phyloP scores from a whole-genome alignment of 2,329 filamentous ascomycete genomes.

The Metarhizium brunneum region DNA sequence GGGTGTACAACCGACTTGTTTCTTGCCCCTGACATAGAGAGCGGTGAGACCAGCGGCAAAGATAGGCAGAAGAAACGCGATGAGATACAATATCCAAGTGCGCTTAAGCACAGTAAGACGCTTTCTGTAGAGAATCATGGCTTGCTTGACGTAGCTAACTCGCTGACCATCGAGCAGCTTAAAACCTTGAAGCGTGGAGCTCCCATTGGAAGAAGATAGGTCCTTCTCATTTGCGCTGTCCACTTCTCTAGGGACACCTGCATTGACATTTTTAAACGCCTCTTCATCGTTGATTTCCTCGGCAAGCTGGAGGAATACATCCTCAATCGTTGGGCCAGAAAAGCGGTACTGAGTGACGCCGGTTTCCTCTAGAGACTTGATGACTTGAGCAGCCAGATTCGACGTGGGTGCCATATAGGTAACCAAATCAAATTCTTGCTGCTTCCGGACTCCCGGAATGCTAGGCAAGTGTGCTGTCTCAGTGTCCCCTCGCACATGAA shows the following conservation, averaged over 20 bases:
- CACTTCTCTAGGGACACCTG: conserved; percentile 6
- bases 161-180: conserved; percentile 58
- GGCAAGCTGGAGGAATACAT: conserved; percentile 80
- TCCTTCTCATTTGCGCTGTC: conserved; percentile 17
- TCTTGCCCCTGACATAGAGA: conserved; percentile 57
- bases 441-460: conserved; percentile 46
- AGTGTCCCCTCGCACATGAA: conserved; percentile 58
- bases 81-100: conserved; percentile 68
- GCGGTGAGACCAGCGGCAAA: conserved; percentile 71
- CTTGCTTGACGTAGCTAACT: conserved; percentile 62
- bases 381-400: conserved; percentile 59
- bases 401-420: conserved; percentile 67
- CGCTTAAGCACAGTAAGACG: conserved; percentile 66
- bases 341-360: conserved; percentile 73
- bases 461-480: conserved; percentile 36
- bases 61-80: conserved; percentile 69
- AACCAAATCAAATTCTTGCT: conserved; percentile 58
- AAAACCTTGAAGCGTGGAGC: conserved; percentile 24
- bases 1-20: conserved; percentile 42
- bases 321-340: conserved; percentile 82
- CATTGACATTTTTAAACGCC: conserved; percentile 16
- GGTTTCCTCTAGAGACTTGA: conserved; percentile 56
- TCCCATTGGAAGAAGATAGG: conserved; percentile 10
- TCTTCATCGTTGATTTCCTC: conserved; percentile 61
- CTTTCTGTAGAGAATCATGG: conserved; percentile 67